Base-by-base conservation (phyloP, 2,329 filamentous ascomycete species). In the Verticillium zaregamsianum region DNA sequence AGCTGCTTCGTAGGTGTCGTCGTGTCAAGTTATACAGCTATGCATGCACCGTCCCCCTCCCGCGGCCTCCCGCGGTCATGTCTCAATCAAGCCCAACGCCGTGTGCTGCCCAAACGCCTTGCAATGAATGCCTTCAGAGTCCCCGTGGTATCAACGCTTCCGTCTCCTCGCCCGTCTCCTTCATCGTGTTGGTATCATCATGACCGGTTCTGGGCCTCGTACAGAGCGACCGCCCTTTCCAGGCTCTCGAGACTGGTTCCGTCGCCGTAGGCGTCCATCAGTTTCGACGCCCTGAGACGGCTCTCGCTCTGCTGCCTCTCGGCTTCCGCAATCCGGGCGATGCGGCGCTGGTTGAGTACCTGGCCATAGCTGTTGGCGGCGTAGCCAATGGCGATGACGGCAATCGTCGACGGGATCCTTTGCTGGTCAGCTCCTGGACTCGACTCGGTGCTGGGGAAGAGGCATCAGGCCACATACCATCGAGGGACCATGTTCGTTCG, bases 241-340 rank as follows among this genome's bases (percentile, higher is more conserved):
- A 84, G 72, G 64, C 78, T 78, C 31, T 78, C 76, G 4, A 84
- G 72, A 64, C 77, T 82, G 32, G 77, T 77, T 15, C 80, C 76
- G 63, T 81, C 80, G 56, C 81, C 80, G 62, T 83, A 84, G 61
- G 81, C 77, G 39, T 82, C 77, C 70, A 82, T 73, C 64, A 84
- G 71, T 61, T 79, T 72, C 23, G 77, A 74, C 62, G 80, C 76
- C 57, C 71, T 72, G 45, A 71, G 70, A 63, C 72, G 73, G 59
- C 70, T 71, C 59, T 75, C 73, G n/a, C 67, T 68, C 40, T 74
- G 73, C 54, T 74, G 66, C 60, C 71, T 70, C 61, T 79, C 75
- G 60, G 68, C 67, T 60, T 72, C 68, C 37, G 70, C 68, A 25
- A 66, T 62, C 31, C 69, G 71, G 33, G 69, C 71, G 60, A 68